phyloP scores from a whole-genome alignment of 805 yeast species.

The Pichia cabralensis region DNA sequence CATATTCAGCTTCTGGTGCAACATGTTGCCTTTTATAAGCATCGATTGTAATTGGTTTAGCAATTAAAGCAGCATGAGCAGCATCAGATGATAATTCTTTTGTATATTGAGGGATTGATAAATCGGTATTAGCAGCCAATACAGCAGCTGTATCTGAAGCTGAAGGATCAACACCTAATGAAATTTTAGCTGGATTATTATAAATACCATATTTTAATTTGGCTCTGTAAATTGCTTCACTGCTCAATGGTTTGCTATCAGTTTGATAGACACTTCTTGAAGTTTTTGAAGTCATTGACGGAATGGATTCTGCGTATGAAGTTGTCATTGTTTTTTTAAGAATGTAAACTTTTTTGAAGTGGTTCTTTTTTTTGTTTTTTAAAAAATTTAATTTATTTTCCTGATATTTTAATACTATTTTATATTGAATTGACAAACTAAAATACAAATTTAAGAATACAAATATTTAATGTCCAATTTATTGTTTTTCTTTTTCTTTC shows the following conservation, averaged over 20 bases:
- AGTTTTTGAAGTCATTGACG: conserved; percentile 22
- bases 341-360: too few species aligned
- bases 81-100: conserved; percentile 52
- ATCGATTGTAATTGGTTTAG: conserved; percentile 34
- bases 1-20: conserved; percentile 39
- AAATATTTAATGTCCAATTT: too few species aligned
- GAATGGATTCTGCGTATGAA: conserved; percentile 20
- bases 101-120: conserved; percentile 56
- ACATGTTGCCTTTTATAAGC: conserved; percentile 38
- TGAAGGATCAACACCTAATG: conserved; percentile 54
- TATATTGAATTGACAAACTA: too few species aligned
- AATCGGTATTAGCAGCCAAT: conserved; percentile 58
- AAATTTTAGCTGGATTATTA: conserved; percentile 38
- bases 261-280: conserved; percentile 48
- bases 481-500: too few species aligned
- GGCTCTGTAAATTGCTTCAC: conserved; percentile 68
- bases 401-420: too few species aligned
- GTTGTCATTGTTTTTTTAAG: too few species aligned
- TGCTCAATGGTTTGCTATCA: conserved; percentile 61
- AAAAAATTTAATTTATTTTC: too few species aligned
- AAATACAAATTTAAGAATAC: too few species aligned
- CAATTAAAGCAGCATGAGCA: conserved; percentile 51
- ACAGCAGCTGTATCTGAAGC: conserved; percentile 74
- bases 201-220: conserved; percentile 60
- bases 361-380: too few species aligned